These are phyloP conservation scores for Tetrastigma voinierianum DNA, from an alignment of 164 flowering plant species.

Conservation along the genomic window DNA sequence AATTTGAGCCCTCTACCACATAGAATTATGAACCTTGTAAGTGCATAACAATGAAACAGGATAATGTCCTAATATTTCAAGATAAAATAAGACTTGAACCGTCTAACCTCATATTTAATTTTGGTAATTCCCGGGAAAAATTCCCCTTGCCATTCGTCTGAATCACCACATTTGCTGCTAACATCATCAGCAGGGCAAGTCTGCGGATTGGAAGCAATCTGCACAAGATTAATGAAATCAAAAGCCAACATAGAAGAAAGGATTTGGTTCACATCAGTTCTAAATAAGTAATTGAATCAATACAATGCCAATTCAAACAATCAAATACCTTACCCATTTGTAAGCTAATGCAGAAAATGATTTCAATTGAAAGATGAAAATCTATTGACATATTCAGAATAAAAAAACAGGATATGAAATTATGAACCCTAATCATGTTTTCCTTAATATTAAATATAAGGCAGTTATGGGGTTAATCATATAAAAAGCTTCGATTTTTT, in stretches of 20 bases:
- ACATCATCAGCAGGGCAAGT: constrained; percentile 85
- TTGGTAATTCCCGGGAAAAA: constrained; percentile 87
- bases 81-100: neutral
- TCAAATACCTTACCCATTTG: no score
- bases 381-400: neutral
- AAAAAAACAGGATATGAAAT: neutral
- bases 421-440: neutral
- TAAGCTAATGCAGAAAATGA: no score
- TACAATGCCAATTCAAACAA: no score
- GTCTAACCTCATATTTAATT: constrained; percentile 85
- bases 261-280: no score
- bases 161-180: constrained; percentile 37
- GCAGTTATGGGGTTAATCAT: no score
- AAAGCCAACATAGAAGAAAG: no score
- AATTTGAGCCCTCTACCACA: no score
- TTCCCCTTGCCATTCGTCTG: constrained; percentile 88
- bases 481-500: no score
- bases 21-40: no score
- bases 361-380: no score
- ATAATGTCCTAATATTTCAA: neutral
- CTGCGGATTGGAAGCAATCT: constrained; percentile 57
- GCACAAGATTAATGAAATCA: constrained; percentile 3
- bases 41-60: neutral
- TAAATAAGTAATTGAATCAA: no score
- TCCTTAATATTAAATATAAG: no score